Evolutionary conservation across 2,329 filamentous ascomycete genomes (phyloP).

Genomic region (Claviceps digitariae): DNA sequence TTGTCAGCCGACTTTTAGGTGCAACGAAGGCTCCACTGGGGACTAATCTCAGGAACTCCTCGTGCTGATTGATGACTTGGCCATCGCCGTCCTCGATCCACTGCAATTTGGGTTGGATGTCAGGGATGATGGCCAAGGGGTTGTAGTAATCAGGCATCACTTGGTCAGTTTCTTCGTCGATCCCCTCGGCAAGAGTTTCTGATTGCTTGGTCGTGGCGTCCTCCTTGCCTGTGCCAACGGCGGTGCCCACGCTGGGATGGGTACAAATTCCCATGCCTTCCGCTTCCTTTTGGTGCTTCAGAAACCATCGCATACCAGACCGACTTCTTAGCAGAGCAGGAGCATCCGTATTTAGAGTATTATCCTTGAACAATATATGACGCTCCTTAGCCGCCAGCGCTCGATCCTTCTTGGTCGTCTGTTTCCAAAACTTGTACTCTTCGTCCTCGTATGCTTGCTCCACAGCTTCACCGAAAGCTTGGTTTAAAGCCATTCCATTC

Average conservation of each 20-base stretch:
- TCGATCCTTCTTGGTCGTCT: conserved; percentile 93
- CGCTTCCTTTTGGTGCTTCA: conserved; percentile 63
- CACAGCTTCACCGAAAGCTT: conserved; percentile 49
- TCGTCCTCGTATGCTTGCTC: conserved; percentile 81
- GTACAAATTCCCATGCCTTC: conserved; percentile 33
- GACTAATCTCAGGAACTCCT: conserved; percentile 69
- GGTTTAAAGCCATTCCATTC: conserved; percentile 48
- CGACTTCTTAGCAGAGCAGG: conserved; percentile 76
- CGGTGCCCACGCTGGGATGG: conserved; percentile 23
- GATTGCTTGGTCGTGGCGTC: conserved; percentile 30
- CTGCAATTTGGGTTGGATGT: conserved; percentile 61
- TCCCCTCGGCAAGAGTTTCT: conserved; percentile 86
- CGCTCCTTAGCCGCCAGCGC: conserved; percentile 77
- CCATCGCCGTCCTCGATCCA: conserved; percentile 89
- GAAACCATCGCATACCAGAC: conserved; percentile 77
- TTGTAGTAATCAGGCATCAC: conserved; percentile 94
- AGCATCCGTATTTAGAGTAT: conserved; percentile 74
- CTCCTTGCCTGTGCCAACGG: conserved; percentile 30
- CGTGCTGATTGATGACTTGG: conserved; percentile 74
- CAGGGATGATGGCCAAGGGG: conserved; percentile 69
- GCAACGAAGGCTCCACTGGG: conserved; percentile 63
- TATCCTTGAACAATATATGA: conserved; percentile 71
- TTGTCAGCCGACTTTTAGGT: conserved; percentile 58
- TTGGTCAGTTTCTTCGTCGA: conserved; percentile 74
- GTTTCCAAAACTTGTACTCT: conserved; percentile 97